Evolutionary conservation across 202 grass and related monocot species (phyloP), one percentile per base, ranked within the genome.

Genomic region (Eragrostis tef): DNA sequence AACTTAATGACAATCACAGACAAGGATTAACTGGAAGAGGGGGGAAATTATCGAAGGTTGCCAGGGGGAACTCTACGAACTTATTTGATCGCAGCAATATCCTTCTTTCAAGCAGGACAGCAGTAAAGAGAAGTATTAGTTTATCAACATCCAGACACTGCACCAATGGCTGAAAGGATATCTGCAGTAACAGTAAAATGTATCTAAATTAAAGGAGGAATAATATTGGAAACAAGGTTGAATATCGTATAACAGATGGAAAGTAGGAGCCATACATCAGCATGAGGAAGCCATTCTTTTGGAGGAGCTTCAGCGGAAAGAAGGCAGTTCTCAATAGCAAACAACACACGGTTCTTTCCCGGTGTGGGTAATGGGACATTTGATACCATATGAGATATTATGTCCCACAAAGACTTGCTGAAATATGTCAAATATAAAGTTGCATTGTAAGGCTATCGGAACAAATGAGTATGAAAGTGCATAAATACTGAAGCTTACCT

Each of bases 71-170:
- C 58, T 70, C 67, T 57, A 93, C 81, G 50, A 74, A 99, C 96
- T 99, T 99, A 75, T 96, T 99, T 85, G 96, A 95, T 89, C 96
- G 85, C 36, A 99, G 90, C 74, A 99, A 86, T 90, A 99, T 99
- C 84, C 96, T 91, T 96, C 96, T 99, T 84, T 99, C 96, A 85
- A 99, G 88, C 58, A 99, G 82, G 74, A 99, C 96, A 71, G 96
- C 96, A 75, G 90, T 99, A 89, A 99, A 99, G 79, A 99, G 83
- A 58, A 87, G 96, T 89, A 99, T 93, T 74, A 99, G 76, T 74
- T 99, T 99, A 81, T 96, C 96, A 69, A 99, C 96, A 90, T 99
- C 93, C 31, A 99, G 83, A 71, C 90, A 99, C 85, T 99, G 96
- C 69, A 93, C 93, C 85, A 99, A 74, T 72, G 96, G 90, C 81